phyloP scores from a whole-genome alignment of 345 rosid species.

The Syzygium jambos region DNA sequence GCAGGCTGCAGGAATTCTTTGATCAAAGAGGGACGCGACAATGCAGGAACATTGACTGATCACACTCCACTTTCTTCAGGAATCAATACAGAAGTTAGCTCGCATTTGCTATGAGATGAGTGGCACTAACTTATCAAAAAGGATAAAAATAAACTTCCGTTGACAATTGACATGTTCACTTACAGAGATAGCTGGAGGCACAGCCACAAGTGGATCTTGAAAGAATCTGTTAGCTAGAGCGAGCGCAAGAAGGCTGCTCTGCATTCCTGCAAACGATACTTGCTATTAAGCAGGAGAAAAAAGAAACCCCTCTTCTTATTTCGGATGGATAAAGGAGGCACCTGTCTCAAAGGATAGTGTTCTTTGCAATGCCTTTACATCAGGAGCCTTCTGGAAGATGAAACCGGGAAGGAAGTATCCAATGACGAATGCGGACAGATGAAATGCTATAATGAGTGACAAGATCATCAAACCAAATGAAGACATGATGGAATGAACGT shows the following conservation, averaged over 20 bases:
- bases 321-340: constrained; percentile 1
- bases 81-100: not conserved
- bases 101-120: not conserved
- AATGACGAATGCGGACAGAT: constrained; percentile 60
- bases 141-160: not conserved
- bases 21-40: not conserved
- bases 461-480: constrained; percentile 54
- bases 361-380: constrained; percentile 67
- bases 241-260: constrained; percentile 92
- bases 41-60: not conserved
- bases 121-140: not conserved
- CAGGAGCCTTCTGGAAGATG: constrained; percentile 42
- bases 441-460: constrained; percentile 49
- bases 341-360: constrained; percentile 88
- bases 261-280: constrained; percentile 59
- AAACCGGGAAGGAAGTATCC: constrained; percentile 63
- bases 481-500: constrained; percentile 64
- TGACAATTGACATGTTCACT: constrained; percentile 11
- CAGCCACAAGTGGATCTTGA: constrained; percentile 84
- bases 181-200: constrained; percentile 93
- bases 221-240: constrained; percentile 89
- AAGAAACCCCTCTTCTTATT: not conserved
- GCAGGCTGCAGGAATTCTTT: not conserved
- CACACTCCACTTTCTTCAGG: not conserved
- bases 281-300: not conserved